Conservation (phyloP, 139 green algal genomes). For the Gonium pectorale region DNA sequence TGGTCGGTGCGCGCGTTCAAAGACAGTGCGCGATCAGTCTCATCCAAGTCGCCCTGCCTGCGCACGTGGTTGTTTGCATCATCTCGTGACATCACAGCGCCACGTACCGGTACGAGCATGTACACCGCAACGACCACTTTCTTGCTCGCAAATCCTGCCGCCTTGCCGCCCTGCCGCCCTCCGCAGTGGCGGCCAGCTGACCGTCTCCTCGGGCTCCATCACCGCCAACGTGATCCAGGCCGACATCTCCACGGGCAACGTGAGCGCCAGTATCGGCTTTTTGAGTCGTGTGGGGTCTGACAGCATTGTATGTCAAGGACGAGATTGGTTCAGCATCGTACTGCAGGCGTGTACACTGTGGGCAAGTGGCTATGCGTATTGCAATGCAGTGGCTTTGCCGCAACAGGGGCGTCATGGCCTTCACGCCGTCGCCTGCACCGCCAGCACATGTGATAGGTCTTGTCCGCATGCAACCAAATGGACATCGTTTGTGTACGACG, state of each 20-base stretch:
- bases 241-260: conserved; percentile 3
- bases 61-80: neutral
- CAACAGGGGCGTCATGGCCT: neutral
- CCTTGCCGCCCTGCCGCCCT: neutral
- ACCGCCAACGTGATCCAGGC: neutral
- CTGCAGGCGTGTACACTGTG: neutral
- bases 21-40: too few relatives aligned
- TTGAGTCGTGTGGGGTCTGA: neutral
- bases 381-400: neutral
- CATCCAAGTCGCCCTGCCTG: too few relatives aligned
- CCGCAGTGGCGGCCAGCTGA: neutral
- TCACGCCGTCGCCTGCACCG: neutral
- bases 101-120: neutral
- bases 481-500: neutral
- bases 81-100: neutral
- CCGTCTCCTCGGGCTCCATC: neutral
- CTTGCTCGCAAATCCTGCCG: neutral
- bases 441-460: neutral
- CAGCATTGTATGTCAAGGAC: too few relatives aligned
- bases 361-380: neutral
- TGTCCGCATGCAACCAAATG: neutral
- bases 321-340: neutral
- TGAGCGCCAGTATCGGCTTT: neutral
- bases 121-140: too few relatives aligned
- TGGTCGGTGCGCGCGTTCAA: neutral